Percentiles rank a stretch among this genome's conserved stretches.
phyloP scores from a whole-genome alignment of 768 basidiomycete species.

The Tricholoma bakamatsutake region DNA sequence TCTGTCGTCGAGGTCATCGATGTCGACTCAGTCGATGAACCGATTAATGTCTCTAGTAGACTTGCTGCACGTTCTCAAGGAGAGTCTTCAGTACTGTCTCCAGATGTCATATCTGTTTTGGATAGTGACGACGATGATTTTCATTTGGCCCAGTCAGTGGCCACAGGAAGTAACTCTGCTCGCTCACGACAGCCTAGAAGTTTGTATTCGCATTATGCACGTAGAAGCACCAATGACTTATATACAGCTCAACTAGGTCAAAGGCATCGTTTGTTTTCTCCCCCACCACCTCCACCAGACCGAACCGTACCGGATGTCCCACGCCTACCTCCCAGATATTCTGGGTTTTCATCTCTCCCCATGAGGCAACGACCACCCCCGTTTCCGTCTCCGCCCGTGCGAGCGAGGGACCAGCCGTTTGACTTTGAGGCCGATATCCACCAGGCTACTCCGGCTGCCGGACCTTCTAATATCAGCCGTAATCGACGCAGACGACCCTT shows the following conservation, averaged over 20 bases:
- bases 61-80: slow-evolving; percentile 6
- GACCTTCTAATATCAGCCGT: slow-evolving; percentile 10
- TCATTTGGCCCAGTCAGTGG: slow-evolving; percentile 10
- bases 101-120: slow-evolving; percentile 29
- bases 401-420: slow-evolving; percentile 46
- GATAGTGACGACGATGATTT: slow-evolving; percentile 36
- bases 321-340: slow-evolving; percentile 33
- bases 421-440: slow-evolving; percentile 37
- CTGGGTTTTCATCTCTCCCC: slow-evolving; percentile 31
- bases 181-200: slow-evolving; percentile 7
- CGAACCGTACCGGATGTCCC: slow-evolving; percentile 55
- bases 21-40: slow-evolving; percentile 33
- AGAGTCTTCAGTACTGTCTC: slow-evolving; percentile 1
- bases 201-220: background rate
- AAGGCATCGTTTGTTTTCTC: slow-evolving; percentile 29
- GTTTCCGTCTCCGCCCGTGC: slow-evolving; percentile 32
- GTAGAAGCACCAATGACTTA: background rate
- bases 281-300: slow-evolving; percentile 41
- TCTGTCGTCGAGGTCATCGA: slow-evolving; percentile 38
- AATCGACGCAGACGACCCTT: slow-evolving; percentile 21
- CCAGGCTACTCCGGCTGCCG: slow-evolving; percentile 12
- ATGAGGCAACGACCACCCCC: slow-evolving; percentile 28
- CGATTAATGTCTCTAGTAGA: slow-evolving; percentile 6
- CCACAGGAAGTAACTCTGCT: slow-evolving; percentile 7
- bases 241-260: background rate